A percentile compares a stretch with the other conserved stretches of the same genome.
Conservation (phyloP, 148 eudicot species). For the Vaccinium myrtillus region DNA sequence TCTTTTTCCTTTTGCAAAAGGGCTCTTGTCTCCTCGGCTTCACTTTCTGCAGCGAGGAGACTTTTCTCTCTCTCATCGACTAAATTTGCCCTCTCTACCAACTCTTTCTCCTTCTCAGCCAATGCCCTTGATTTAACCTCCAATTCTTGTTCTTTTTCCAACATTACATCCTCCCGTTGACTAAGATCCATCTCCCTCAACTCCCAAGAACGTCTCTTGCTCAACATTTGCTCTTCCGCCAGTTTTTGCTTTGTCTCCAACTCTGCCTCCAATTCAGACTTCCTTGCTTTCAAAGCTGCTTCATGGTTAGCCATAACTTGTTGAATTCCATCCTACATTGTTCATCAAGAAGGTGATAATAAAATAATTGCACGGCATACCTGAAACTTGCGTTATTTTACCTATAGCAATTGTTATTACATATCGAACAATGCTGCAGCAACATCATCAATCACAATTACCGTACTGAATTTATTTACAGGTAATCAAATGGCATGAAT, state of each 20-base stretch:
- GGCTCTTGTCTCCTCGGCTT: slow-evolving; percentile 42
- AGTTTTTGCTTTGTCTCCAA: slow-evolving; percentile 50
- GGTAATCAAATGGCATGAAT: slow-evolving; percentile 6
- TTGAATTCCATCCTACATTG: slow-evolving; percentile 55
- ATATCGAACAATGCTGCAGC: neutral
- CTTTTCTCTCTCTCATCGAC: slow-evolving; percentile 57
- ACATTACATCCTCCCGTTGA: slow-evolving; percentile 58
- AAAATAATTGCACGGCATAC: neutral
- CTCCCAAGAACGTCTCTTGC: slow-evolving; percentile 83
- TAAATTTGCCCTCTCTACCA: slow-evolving; percentile 43
- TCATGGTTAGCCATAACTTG: slow-evolving; percentile 57
- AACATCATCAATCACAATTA: neutral
- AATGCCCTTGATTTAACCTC: slow-evolving; percentile 56
- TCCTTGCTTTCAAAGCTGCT: slow-evolving; percentile 46
- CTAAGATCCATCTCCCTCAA: slow-evolving; percentile 79
- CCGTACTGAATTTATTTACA: neutral
- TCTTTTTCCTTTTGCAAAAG: slow-evolving; percentile 58
- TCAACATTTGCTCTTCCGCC: slow-evolving; percentile 69
- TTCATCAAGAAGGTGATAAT: slow-evolving; percentile 15
- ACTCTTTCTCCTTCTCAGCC: slow-evolving; percentile 60
- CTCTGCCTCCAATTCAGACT: slow-evolving; percentile 59
- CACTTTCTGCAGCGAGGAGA: slow-evolving; percentile 44
- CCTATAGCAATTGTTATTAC: neutral
- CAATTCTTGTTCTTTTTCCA: slow-evolving; percentile 64
- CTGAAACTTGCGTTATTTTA: neutral